Evolutionary conservation across 108 stramenopile species (phyloP), one percentile per base, ranked within the genome.

Genomic region (Cyclotella baltica): DNA sequence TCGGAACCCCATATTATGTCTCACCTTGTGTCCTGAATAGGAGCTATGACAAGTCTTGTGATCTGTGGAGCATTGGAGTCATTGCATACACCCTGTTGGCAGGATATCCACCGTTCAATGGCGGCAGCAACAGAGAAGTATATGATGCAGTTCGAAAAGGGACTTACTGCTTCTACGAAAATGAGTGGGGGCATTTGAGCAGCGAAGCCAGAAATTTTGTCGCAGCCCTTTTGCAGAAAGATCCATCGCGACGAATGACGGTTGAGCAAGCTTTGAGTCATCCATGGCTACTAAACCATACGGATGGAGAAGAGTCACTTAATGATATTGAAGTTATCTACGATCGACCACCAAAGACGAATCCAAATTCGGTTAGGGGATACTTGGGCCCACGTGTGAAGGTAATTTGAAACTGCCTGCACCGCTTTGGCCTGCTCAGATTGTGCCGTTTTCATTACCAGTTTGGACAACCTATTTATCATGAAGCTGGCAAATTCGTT

Each of bases 1-100:
- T 88, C 35, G 97, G 97, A 18, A 98, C 96, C 3, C 93, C 96
- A 10, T 93, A 92, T 33, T 98, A 92, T 38, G 90, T 98, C 13
- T 89, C 93, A 8, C 97, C 98, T 4, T 96, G 97, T 35, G 83
- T 90, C 2, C 58, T 77, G 8, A 25, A 59, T 22, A 88, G 90
- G 31, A 36, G 47, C 33, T 88, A 90, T 43, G 73, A 67, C 48
- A 61, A 71, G n/a, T 62, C 83, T 16, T 84, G 84, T 38, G 95
- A 96, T 84, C 73, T 94, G 23, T 94, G 95, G 95, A 69, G 63
- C 58, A 70, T 96, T 16, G 95, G 95, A 31, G 88, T 96, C n/a
- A 93, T 96, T 43, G 76, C 67, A 29, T 96, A 93, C 86, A 94
- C 52, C 22, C 33, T 67, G 29, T 51, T 67, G 22, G 34, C 13